A percentile compares a stretch with the other conserved stretches of the same genome.
Evolutionary conservation across 768 basidiomycete species (phyloP).

Genomic region (Tricholomella constricta): DNA sequence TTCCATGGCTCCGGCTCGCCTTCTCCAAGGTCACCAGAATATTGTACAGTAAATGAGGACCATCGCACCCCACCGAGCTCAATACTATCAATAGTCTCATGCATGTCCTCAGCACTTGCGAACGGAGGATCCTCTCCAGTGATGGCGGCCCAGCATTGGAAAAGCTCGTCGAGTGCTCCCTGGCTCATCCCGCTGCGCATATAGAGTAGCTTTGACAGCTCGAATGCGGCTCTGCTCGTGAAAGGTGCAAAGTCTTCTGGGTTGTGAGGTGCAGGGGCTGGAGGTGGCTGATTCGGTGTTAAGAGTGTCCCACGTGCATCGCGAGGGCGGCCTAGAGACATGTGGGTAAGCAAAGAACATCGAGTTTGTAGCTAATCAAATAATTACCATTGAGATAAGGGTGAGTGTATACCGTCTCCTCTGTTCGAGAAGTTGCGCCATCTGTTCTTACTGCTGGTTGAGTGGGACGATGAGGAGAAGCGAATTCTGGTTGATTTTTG

Average conservation of each 20-base stretch:
- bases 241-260: slow-evolving; percentile 2
- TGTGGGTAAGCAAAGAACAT: background rate
- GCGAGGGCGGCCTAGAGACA: background rate
- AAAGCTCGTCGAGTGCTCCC: slow-evolving; percentile 1
- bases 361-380: background rate
- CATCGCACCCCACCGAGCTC: slow-evolving; percentile 37
- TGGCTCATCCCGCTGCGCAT: background rate
- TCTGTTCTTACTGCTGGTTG: background rate
- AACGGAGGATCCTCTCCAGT: slow-evolving; percentile 32
- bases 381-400: slow-evolving; percentile 1
- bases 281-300: background rate
- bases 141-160: slow-evolving; percentile 8
- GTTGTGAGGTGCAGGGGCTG: background rate
- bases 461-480: background rate
- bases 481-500: background rate
- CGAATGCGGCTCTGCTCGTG: background rate
- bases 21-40: slow-evolving; percentile 21
- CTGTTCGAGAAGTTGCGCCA: background rate
- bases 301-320: slow-evolving; percentile 5
- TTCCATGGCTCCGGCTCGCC: slow-evolving; percentile 32
- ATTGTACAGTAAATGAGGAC: slow-evolving; percentile 32
- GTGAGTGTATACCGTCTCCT: background rate
- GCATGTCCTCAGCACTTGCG: slow-evolving; percentile 28
- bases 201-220: slow-evolving; percentile 7
- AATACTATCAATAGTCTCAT: slow-evolving; percentile 36